Evolutionary conservation across 2,329 filamentous ascomycete species (phyloP).

Genomic region (Neonectria faginata): DNA sequence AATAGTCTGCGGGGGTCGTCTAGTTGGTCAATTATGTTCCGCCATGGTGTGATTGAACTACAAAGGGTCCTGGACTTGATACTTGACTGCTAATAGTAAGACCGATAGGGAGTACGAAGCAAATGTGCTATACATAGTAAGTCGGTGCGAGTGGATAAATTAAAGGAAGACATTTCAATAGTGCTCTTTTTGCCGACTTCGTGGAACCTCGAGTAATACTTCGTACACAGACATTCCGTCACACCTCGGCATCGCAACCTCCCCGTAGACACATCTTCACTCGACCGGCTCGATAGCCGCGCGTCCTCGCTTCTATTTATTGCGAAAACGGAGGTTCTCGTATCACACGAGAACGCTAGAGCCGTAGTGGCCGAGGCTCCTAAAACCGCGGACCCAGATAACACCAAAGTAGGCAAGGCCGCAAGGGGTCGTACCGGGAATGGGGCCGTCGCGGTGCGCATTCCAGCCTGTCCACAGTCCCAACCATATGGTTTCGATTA

Average conservation of each 20-base stretch:
- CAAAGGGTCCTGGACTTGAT: background rate
- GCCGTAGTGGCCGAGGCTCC: constrained; percentile 6
- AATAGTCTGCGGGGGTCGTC: background rate
- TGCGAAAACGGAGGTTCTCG: constrained; percentile 10
- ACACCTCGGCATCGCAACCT: background rate
- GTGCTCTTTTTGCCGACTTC: background rate
- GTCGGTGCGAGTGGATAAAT: background rate
- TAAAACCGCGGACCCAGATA: constrained; percentile 10
- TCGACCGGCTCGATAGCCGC: constrained; percentile 6
- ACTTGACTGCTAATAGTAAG: background rate
- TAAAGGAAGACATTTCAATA: background rate
- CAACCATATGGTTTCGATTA: constrained; percentile 13
- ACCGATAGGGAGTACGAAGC: background rate
- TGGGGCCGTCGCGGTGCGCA: constrained; percentile 9
- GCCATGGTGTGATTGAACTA: background rate
- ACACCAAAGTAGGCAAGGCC: constrained; percentile 16
- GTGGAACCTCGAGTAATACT: background rate
- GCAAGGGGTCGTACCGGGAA: constrained; percentile 7
- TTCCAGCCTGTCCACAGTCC: background rate
- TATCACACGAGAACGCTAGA: constrained; percentile 18
- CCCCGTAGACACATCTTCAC: background rate
- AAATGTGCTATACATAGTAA: background rate
- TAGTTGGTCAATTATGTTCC: background rate
- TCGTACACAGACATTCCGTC: background rate
- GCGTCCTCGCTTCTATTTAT: constrained; percentile 9